Percentiles rank a stretch among this genome's conserved stretches.
Conservation (phyloP, 2,329 filamentous ascomycete genomes). For the Fusarium siculi region DNA sequence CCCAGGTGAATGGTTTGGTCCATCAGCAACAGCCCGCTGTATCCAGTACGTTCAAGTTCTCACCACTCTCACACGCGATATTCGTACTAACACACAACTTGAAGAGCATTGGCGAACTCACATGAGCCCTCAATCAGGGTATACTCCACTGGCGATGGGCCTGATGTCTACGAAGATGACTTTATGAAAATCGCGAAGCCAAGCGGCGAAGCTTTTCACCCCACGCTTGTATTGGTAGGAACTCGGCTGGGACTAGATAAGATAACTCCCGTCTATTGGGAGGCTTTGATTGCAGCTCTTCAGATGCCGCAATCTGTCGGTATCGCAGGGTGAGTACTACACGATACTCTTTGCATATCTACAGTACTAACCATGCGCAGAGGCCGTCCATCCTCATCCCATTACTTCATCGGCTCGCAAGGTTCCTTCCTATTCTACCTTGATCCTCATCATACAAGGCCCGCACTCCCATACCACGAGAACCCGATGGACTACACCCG, state of each 20-base stretch:
- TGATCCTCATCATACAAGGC: conserved; percentile 88
- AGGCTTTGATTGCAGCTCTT: conserved; percentile 85
- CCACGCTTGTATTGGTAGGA: conserved; percentile 88
- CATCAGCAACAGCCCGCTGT: conserved; percentile 93
- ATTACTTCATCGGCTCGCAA: conserved; percentile 69
- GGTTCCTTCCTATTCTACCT: conserved; percentile 91
- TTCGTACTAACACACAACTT: not conserved
- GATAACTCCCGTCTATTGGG: conserved; percentile 94
- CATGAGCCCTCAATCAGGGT: conserved; percentile 76
- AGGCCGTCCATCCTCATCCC: conserved; percentile 89
- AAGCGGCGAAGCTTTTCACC: conserved; percentile 74
- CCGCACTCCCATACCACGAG: conserved; percentile 72
- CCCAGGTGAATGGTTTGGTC: conserved; percentile 98
- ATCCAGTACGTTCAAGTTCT: conserved; percentile 77
- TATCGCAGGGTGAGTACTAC: conserved; percentile 80
- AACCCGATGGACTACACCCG: conserved; percentile 68
- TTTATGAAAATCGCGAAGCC: conserved; percentile 82
- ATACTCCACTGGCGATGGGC: conserved; percentile 88
- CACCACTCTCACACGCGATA: not conserved
- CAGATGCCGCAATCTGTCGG: conserved; percentile 94
- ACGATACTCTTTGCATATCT: not conserved
- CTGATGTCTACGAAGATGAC: conserved; percentile 92
- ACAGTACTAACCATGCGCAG: conserved; percentile 57
- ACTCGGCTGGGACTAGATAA: conserved; percentile 93
- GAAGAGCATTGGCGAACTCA: conserved; percentile 78